phyloP scores from a whole-genome alignment of 2,329 filamentous ascomycete genomes.

The Hypomyces perniciosus region DNA sequence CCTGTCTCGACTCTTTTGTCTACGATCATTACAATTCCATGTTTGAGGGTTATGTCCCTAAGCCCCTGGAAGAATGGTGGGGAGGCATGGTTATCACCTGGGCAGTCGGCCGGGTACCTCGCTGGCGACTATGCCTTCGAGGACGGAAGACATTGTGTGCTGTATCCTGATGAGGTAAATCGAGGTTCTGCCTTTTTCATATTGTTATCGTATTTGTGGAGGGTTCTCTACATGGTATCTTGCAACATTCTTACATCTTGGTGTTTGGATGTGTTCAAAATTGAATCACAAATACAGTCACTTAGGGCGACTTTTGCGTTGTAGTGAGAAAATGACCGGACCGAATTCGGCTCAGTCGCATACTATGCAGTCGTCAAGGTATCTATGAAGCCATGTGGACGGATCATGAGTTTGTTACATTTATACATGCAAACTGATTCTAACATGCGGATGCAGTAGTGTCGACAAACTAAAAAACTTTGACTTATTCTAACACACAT shows the following conservation, averaged over 20 bases:
- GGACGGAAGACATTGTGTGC: slow-evolving; percentile 25
- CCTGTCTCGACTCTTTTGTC: slow-evolving; percentile 76
- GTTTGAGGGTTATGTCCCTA: slow-evolving; percentile 63
- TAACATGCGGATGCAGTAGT: no score
- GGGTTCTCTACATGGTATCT: background rate
- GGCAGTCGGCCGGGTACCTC: slow-evolving; percentile 36
- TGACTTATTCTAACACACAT: no score
- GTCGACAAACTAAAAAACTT: no score
- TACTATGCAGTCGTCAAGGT: no score
- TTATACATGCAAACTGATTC: no score
- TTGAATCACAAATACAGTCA: no score
- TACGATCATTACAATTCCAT: slow-evolving; percentile 69
- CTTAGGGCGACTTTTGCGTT: no score
- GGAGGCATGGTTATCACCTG: slow-evolving; percentile 69
- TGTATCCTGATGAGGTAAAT: background rate
- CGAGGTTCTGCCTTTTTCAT: background rate
- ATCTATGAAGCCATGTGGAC: no score
- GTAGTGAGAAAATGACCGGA: no score
- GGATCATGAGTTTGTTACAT: no score
- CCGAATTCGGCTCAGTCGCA: slow-evolving; percentile 67
- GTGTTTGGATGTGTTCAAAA: no score
- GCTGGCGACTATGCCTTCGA: slow-evolving; percentile 29
- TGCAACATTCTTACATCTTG: slow-evolving; percentile 15
- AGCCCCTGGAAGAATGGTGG: slow-evolving; percentile 72
- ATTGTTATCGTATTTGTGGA: background rate